Evolutionary conservation across 352 stramenopile genomes (phyloP), one percentile per base, ranked within the genome.

Genomic region (Globisporangium nagaii): DNA sequence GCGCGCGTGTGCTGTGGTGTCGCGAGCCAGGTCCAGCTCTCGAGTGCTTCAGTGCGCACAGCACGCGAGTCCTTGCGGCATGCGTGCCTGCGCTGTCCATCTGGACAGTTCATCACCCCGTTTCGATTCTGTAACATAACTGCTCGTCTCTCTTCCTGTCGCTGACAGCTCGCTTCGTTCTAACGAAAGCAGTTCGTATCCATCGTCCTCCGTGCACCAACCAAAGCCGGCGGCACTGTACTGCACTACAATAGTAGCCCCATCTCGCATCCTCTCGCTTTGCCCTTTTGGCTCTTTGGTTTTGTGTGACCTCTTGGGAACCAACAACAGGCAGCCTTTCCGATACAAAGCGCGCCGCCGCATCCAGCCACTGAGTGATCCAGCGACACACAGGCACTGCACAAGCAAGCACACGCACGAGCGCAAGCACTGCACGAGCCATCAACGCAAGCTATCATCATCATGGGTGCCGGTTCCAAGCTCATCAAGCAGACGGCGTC

Each of bases 381-480:
- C n/a, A 30, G 31, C 15, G 22, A 42, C 32, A 10, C 17, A 37
- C 17, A 17, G 32, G 32, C 17, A 17, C 17, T 37, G 11, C 32
- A 44, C 48, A 19, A 32, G 9, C 25, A 9, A 35, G 30, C 32
- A 46, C 17, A 31, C n/a, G 43, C 28, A 41, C 17, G 34, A 62
- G n/a, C 27, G 31, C 49, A 62, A 66, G 43, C 25, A 39, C n/a
- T n/a, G n/a, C n/a, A n/a, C n/a, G n/a, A n/a, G n/a, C n/a, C n/a
- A n/a, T n/a, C n/a, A n/a, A n/a, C n/a, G 36, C n/a, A 13, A 27
- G 35, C 11, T n/a, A 7, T n/a, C 11, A 56, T 27, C 49, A 57
- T 19, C 50, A 89, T 89, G 81, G 81, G 60, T 59, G 71, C 72
- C 55, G 81, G 81, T 20, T 63, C 67, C 58, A 88, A 88, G 64